Conservation (phyloP, 2,329 filamentous ascomycete genomes). For the Pyrenophora tritici-repentis region DNA sequence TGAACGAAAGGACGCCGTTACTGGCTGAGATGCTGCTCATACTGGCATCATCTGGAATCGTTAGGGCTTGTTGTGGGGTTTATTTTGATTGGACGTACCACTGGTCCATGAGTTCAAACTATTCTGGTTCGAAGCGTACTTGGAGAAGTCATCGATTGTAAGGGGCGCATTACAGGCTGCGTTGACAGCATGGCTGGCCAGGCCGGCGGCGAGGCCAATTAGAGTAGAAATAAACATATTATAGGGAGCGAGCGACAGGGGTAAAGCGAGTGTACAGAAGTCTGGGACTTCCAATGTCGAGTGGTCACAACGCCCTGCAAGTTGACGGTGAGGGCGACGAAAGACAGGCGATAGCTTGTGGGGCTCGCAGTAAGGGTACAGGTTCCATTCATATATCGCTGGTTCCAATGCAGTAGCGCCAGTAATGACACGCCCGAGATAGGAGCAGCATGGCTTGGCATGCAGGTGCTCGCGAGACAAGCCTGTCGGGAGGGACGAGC, state of each 20-base stretch:
- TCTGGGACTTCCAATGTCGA: slow-evolving; percentile 33
- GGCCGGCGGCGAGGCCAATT: slow-evolving; percentile 41
- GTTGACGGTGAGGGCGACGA: slow-evolving; percentile 19
- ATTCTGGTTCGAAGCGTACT: slow-evolving; percentile 44
- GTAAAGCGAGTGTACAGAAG: slow-evolving; percentile 48
- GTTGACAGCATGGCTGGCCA: slow-evolving; percentile 31
- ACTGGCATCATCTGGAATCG: slow-evolving; percentile 54
- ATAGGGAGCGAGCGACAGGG: slow-evolving; percentile 32
- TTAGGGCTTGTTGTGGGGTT: slow-evolving; percentile 8
- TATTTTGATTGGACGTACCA: slow-evolving; percentile 25
- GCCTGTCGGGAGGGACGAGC: slow-evolving; percentile 15
- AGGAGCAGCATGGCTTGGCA: slow-evolving; percentile 34
- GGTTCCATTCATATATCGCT: slow-evolving; percentile 32
- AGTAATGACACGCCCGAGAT: slow-evolving; percentile 31
- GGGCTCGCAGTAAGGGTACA: slow-evolving; percentile 7
- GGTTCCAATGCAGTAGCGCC: slow-evolving; percentile 18
- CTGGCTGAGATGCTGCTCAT: slow-evolving; percentile 53
- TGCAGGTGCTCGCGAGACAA: slow-evolving; percentile 25
- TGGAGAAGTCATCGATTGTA: slow-evolving; percentile 49
- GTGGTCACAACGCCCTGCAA: slow-evolving; percentile 22
- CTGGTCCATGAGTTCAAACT: slow-evolving; percentile 44
- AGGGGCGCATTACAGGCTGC: slow-evolving; percentile 45
- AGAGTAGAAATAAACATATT: slow-evolving; percentile 39
- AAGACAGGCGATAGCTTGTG: slow-evolving; percentile 30
- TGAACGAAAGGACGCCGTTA: slow-evolving; percentile 56